Conservation (phyloP, 495 filamentous ascomycete genomes). For the Lepraria neglecta region DNA sequence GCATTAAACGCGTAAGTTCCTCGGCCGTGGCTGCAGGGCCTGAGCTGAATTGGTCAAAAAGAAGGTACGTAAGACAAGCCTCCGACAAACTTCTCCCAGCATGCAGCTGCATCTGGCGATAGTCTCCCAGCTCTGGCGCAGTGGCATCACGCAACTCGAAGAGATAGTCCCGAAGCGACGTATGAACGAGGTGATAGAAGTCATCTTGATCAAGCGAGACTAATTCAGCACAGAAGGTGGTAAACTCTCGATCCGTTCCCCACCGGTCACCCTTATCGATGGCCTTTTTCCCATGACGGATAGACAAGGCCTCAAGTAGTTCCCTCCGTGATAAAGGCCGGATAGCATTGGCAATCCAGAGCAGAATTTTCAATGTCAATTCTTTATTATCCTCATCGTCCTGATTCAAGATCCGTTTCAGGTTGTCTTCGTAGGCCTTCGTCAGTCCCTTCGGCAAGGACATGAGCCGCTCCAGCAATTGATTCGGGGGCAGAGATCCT, state of each 20-base stretch:
- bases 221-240: not conserved
- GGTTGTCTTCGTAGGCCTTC: not conserved
- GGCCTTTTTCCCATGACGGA: not conserved
- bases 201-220: constrained; percentile 8
- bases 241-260: not conserved
- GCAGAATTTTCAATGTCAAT: not conserved
- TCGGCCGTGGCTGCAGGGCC: not conserved
- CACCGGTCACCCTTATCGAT: not conserved
- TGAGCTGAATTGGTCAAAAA: not conserved
- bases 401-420: constrained; percentile 3
- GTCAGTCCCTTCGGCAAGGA: constrained; percentile 1
- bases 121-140: constrained; percentile 1
- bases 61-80: constrained; percentile 7
- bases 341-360: constrained; percentile 9
- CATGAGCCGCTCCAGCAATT: constrained; percentile 1
- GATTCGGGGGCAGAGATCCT: not conserved
- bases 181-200: constrained; percentile 3
- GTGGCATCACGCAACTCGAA: not conserved
- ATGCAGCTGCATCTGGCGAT: constrained; percentile 5
- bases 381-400: not conserved
- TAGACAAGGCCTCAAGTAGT: constrained; percentile 1
- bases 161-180: constrained; percentile 2
- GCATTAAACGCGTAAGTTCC: not conserved
- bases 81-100: not conserved
- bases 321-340: constrained; percentile 4